phyloP scores from a whole-genome alignment of 495 filamentous ascomycete genomes.

The Lasiosphaeriaceae sp. region DNA sequence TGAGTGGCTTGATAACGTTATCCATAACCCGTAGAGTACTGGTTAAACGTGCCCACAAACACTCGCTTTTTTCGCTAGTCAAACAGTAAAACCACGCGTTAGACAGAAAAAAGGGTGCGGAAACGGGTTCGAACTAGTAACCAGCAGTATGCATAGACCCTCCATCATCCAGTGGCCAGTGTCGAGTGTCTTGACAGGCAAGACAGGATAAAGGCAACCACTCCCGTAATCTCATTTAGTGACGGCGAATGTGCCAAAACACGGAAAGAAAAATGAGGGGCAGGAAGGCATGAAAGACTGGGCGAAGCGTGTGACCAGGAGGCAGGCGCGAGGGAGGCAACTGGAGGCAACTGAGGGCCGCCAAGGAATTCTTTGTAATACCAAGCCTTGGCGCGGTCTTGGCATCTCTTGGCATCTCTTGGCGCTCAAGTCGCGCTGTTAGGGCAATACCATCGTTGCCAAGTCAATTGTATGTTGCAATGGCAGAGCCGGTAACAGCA shows the following conservation, averaged over 20 bases:
- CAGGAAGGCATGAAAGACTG: conserved; percentile 8
- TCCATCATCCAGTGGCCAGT: too few species aligned
- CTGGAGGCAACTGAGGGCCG: conserved; percentile 10
- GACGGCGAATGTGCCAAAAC: background rate
- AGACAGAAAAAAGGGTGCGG: too few species aligned
- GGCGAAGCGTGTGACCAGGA: conserved; percentile 20
- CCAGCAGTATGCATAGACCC: too few species aligned
- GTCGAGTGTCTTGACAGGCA: background rate
- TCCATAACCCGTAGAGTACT: too few species aligned
- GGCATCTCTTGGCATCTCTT: conserved; percentile 19
- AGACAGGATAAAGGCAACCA: background rate
- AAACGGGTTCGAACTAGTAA: too few species aligned
- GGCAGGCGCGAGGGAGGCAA: conserved; percentile 13
- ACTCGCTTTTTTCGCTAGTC: too few species aligned
- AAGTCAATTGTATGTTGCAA: background rate
- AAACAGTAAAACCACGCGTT: too few species aligned
- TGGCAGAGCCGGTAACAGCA: conserved; percentile 14
- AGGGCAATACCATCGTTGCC: background rate
- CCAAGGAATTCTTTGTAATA: conserved; percentile 27
- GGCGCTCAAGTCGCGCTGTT: conserved; percentile 19
- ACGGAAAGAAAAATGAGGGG: background rate
- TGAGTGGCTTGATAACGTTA: too few species aligned
- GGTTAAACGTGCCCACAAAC: too few species aligned
- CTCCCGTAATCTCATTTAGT: background rate
- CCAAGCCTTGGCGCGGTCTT: conserved; percentile 34